Evolutionary conservation across 768 basidiomycete genomes (phyloP).

Genomic region (Serendipita sp.): DNA sequence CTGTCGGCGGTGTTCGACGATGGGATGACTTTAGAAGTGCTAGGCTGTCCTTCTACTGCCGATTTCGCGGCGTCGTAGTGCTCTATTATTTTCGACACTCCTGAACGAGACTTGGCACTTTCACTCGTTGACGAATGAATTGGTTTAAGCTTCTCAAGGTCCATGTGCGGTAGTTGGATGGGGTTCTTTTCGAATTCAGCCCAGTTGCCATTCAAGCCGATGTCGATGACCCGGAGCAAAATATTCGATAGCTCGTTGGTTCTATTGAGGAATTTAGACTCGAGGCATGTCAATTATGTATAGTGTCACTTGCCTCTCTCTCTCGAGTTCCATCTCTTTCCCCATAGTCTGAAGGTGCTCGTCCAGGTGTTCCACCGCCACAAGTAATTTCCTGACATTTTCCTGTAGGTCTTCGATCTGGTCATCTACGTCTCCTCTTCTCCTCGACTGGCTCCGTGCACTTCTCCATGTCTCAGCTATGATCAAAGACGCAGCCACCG

Average conservation of each 20-base stretch:
- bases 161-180: conserved; percentile 31
- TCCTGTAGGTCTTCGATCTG: conserved; percentile 42
- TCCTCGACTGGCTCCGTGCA: conserved; percentile 50
- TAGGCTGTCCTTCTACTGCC: neutral
- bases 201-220: conserved; percentile 48
- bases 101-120: neutral
- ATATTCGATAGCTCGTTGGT: conserved; percentile 53
- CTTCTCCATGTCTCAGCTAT: conserved; percentile 63
- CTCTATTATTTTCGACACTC: neutral
- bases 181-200: conserved; percentile 49
- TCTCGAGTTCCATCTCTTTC: conserved; percentile 31
- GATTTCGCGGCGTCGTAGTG: neutral
- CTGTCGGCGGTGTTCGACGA: too few relatives aligned
- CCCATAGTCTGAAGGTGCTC: conserved; percentile 26
- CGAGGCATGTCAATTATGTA: neutral
- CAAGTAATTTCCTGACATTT: conserved; percentile 31
- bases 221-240: conserved; percentile 51
- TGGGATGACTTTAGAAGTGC: neutral
- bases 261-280: conserved; percentile 22
- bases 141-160: conserved; percentile 15
- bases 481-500: conserved; percentile 58
- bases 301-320: conserved; percentile 26
- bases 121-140: neutral
- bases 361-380: conserved; percentile 13
- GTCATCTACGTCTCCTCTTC: conserved; percentile 60